Conservation (phyloP, 1,284 basidiomycete species). For the Fomitopsis betulina region DNA sequence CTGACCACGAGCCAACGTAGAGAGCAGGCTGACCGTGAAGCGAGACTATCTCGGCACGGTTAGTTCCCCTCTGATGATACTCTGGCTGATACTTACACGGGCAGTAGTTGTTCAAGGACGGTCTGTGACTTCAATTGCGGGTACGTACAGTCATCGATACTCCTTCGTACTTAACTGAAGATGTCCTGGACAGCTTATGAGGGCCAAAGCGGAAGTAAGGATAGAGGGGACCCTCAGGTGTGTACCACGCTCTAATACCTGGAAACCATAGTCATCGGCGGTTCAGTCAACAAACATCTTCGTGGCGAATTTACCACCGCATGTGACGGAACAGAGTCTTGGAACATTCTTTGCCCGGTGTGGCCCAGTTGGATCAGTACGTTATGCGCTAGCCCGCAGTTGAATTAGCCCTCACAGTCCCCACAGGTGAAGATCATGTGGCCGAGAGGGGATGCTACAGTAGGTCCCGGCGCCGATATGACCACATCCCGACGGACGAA, state of each 20-base stretch:
- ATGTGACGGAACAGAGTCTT: slow-evolving; percentile 79
- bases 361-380: slow-evolving; percentile 59
- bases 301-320: slow-evolving; percentile 83
- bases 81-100: background rate
- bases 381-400: slow-evolving; percentile 17
- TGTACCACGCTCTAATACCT: background rate
- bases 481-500: slow-evolving; percentile 62
- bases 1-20: slow-evolving; percentile 36
- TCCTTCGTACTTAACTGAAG: background rate
- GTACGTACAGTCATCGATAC: slow-evolving; percentile 33
- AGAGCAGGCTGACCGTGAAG: slow-evolving; percentile 88
- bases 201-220: slow-evolving; percentile 84
- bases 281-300: slow-evolving; percentile 79
- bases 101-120: slow-evolving; percentile 34
- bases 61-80: slow-evolving; percentile 16
- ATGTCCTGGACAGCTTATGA: slow-evolving; percentile 60
- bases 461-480: slow-evolving; percentile 74
- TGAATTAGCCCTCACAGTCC: background rate
- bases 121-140: slow-evolving; percentile 85
- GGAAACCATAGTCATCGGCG: background rate
- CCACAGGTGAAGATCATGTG: slow-evolving; percentile 91
- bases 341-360: slow-evolving; percentile 66
- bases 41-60: slow-evolving; percentile 74
- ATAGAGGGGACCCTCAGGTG: slow-evolving; percentile 80
- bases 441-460: slow-evolving; percentile 66